A percentile compares a stretch with the other conserved stretches of the same genome.
These are phyloP conservation scores for Luffa acutangula DNA, from an alignment of 306 rosid species.

Conservation along the genomic window DNA sequence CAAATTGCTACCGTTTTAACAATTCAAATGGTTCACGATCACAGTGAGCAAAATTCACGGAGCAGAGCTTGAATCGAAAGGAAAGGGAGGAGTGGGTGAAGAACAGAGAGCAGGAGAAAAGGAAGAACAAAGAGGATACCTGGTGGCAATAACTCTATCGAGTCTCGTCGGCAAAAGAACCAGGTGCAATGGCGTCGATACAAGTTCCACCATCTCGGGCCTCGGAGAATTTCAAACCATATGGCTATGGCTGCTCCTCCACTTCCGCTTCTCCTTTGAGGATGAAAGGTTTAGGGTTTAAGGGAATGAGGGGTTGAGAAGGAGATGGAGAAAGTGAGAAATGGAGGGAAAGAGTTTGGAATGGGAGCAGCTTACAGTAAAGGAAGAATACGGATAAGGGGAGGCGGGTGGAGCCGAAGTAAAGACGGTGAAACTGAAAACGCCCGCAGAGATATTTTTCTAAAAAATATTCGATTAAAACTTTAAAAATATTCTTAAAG, in stretches of 20 bases:
- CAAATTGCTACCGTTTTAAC: neutral
- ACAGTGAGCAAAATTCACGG: no score
- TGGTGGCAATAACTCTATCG: slow-evolving; percentile 82
- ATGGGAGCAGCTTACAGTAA: no score
- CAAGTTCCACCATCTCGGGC: slow-evolving; percentile 84
- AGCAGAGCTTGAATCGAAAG: no score
- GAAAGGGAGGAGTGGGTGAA: no score
- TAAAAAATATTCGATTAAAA: no score
- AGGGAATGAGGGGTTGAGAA: slow-evolving; percentile 7
- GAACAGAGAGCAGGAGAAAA: neutral
- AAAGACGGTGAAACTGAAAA: no score
- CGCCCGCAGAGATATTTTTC: no score
- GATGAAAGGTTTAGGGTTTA: neutral
- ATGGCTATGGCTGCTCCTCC: slow-evolving; percentile 42
- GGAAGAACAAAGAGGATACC: slow-evolving; percentile 21
- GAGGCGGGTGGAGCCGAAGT: neutral
- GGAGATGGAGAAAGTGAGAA: slow-evolving; percentile 18
- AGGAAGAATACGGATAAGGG: neutral
- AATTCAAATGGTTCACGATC: no score
- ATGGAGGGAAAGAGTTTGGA: slow-evolving; percentile 20
- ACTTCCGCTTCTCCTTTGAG: slow-evolving; percentile 67
- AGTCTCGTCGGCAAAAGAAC: slow-evolving; percentile 64
- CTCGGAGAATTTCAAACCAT: slow-evolving; percentile 60
- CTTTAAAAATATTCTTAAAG: no score
- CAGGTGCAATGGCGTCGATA: slow-evolving; percentile 30